Conservation (phyloP, 2,329 filamentous ascomycete genomes). For the Exophiala phaeomuriformis region DNA sequence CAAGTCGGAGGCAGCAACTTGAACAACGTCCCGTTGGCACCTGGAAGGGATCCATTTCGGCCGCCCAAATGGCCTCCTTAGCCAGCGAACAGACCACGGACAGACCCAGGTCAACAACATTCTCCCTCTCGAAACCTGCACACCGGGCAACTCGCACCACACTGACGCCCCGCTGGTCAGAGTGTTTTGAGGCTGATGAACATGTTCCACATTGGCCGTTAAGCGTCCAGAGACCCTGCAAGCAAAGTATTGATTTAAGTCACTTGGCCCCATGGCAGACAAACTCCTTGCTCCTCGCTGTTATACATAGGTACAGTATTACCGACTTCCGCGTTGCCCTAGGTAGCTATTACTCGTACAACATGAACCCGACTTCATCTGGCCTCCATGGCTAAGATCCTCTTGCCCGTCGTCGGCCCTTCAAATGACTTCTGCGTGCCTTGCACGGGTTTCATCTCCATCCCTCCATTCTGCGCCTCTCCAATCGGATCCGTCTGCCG, state of each 20-base stretch:
- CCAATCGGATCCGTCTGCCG: constrained; percentile 43
- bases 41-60: not conserved
- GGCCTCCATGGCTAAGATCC: constrained; percentile 15
- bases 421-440: constrained; percentile 35
- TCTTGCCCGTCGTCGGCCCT: constrained; percentile 21
- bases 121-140: constrained; percentile 4
- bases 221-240: not conserved
- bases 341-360: not conserved
- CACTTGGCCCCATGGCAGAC: not conserved
- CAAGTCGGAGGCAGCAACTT: too few relatives aligned
- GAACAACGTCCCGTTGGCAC: too few relatives aligned
- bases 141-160: constrained; percentile 9
- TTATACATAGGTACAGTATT: not conserved
- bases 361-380: constrained; percentile 11
- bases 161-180: constrained; percentile 9
- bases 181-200: not conserved
- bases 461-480: constrained; percentile 47
- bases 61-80: not conserved
- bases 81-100: not conserved
- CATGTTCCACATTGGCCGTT: not conserved
- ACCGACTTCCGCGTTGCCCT: not conserved
- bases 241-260: not conserved
- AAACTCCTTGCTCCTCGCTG: not conserved
- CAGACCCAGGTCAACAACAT: constrained; percentile 10
- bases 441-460: constrained; percentile 64